Conservation (phyloP, 2,329 filamentous ascomycete species). For the Scleromitrula shiraiana region DNA sequence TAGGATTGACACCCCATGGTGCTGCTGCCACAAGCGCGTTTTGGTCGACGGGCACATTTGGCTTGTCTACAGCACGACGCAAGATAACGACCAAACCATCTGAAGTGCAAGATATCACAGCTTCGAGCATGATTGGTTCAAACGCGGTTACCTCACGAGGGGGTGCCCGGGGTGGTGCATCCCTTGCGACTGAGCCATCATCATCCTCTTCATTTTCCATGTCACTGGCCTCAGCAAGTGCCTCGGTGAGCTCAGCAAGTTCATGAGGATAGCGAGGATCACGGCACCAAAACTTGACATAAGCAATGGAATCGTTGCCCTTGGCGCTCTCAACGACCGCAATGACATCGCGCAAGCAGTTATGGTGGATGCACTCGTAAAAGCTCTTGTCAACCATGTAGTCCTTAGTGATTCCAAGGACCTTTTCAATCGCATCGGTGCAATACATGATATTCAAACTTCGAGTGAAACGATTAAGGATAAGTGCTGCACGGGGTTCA, state of each 20-base stretch:
- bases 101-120: conserved; percentile 85
- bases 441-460: conserved; percentile 82
- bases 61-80: conserved; percentile 63
- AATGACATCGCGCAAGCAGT: conserved; percentile 68
- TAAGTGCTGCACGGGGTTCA: conserved; percentile 75
- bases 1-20: conserved; percentile 66
- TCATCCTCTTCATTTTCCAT: conserved; percentile 27
- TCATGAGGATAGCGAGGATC: conserved; percentile 52
- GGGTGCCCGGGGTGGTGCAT: conserved; percentile 4
- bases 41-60: conserved; percentile 54
- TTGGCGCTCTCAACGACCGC: conserved; percentile 78
- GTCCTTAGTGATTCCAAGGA: conserved; percentile 64
- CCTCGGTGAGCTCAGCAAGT: conserved; percentile 39
- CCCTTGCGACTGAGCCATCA: conserved; percentile 1
- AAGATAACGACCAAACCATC: conserved; percentile 80
- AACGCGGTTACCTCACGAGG: conserved; percentile 18
- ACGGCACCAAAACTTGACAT: conserved; percentile 77
- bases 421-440: conserved; percentile 65
- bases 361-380: conserved; percentile 77
- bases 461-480: conserved; percentile 78
- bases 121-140: conserved; percentile 64
- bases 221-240: conserved; percentile 33
- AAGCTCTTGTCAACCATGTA: conserved; percentile 71
- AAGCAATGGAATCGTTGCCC: conserved; percentile 84
- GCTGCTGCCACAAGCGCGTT: conserved; percentile 61